Evolutionary conservation across 1,284 basidiomycete genomes (phyloP), one percentile per base, ranked within the genome.

Genomic region (Neotropicomus parvogracilis): DNA sequence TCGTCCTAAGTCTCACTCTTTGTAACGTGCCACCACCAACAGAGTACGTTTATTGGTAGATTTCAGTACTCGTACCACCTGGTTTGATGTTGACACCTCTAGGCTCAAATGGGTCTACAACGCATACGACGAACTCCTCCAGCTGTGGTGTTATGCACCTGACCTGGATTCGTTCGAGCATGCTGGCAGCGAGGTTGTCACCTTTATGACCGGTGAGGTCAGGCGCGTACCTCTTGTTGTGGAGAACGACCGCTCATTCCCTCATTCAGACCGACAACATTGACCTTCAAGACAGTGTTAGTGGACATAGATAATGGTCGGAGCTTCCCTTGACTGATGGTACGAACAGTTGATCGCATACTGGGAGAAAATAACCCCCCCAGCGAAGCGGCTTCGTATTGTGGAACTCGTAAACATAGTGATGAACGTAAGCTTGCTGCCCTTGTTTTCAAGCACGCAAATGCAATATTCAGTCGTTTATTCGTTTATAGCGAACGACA

Each of bases 111-210:
- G 76, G 70, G 69, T 79, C 17, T 77, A 78, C 60, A 75, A 78
- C 19, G 75, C 78, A 14, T 74, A 80, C 47, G 79, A 83, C 44
- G 85, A 88, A 57, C 66, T 85, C 10, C 60, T 80, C 33, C 75
- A 80, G 42, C 64, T 77, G 14, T 87, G 83, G 78, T 80, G 78
- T 55, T 79, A 77, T 56, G 77, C 85, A 8, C 73, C 79, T 41
- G 85, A 88, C 58, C 54, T 87, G 35, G 80, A 85, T 52, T 71
- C 79, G 0, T 81, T 83, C 40, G 84, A 88, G 54, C 79, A 84
- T 48, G 77, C 78, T 4, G 75, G 75, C 13, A 78, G 75, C 55
- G 83, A 88, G 58, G 68, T 77, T 12, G 68, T 80, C 20, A 70
- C 67, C 13, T 74, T 80, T 48, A 67, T 81, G 52, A 70, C 78